These are phyloP conservation scores for Lactarius indigo DNA, from an alignment of 768 basidiomycete genomes.

Conservation along the genomic window DNA sequence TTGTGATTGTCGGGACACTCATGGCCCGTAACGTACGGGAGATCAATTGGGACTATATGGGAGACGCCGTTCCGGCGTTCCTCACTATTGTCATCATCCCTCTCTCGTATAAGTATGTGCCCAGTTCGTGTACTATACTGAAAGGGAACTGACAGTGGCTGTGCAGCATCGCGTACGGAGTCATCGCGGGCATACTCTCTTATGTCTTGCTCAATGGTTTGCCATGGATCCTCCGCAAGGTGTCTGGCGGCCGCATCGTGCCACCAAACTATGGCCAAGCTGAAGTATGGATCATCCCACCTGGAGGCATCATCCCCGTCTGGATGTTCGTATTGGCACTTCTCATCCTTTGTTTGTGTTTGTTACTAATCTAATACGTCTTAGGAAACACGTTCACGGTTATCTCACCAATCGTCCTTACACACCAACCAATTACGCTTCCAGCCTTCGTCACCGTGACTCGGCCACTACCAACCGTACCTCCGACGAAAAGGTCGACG, in stretches of 20 bases:
- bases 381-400: constrained; percentile 5
- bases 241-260: constrained; percentile 50
- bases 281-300: constrained; percentile 70
- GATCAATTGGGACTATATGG: constrained; percentile 87
- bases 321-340: constrained; percentile 50
- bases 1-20: constrained; percentile 79
- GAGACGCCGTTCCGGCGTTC: constrained; percentile 83
- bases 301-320: constrained; percentile 60
- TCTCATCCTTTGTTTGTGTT: background rate
- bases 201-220: constrained; percentile 73
- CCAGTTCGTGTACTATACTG: constrained; percentile 8
- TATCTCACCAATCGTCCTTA: constrained; percentile 2
- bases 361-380: background rate
- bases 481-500: background rate
- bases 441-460: background rate
- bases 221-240: constrained; percentile 52
- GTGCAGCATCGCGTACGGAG: constrained; percentile 79
- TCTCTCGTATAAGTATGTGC: constrained; percentile 64
- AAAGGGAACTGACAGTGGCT: constrained; percentile 11
- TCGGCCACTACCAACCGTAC: background rate
- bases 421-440: background rate
- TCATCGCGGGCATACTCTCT: constrained; percentile 71
- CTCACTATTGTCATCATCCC: constrained; percentile 78
- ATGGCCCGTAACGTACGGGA: constrained; percentile 83
- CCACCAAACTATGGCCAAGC: constrained; percentile 62